phyloP scores from a whole-genome alignment of 2,329 filamentous ascomycete species.

The Ramularia endophylla region DNA sequence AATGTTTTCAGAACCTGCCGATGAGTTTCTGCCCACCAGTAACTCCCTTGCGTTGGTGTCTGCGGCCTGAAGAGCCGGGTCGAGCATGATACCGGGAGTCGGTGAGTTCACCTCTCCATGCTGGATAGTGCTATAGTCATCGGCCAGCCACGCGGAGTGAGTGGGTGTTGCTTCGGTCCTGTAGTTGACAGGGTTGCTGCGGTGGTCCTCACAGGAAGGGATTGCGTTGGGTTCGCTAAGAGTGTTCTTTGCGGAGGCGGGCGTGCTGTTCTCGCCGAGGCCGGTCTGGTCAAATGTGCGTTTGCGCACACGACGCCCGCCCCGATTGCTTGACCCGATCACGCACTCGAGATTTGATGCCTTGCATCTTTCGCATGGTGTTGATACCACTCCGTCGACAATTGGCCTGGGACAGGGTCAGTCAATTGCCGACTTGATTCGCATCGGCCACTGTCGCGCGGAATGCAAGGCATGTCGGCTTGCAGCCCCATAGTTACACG shows the following conservation, averaged over 20 bases:
- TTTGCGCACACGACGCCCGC: constrained; percentile 53
- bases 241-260: constrained; percentile 5
- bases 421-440: constrained; percentile 2
- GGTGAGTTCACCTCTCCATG: constrained; percentile 11
- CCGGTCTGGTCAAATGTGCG: constrained; percentile 34
- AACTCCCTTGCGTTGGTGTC: constrained; percentile 14
- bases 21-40: constrained; percentile 20
- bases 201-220: constrained; percentile 1
- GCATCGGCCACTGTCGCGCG: no score
- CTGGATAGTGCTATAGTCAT: constrained; percentile 3
- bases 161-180: background rate
- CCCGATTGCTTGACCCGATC: constrained; percentile 49
- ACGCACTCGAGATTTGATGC: constrained; percentile 54
- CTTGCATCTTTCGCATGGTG: constrained; percentile 53
- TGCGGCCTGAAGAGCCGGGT: constrained; percentile 27
- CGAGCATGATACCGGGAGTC: constrained; percentile 23
- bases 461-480: no score
- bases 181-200: background rate
- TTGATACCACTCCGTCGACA: constrained; percentile 44
- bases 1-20: constrained; percentile 26
- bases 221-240: background rate
- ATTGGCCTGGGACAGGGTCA: constrained; percentile 29
- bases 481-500: no score
- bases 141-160: constrained; percentile 6
- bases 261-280: constrained; percentile 27